Evolutionary conservation across 2,329 filamentous ascomycete genomes (phyloP).

Genomic region (Cladosporium sp.): DNA sequence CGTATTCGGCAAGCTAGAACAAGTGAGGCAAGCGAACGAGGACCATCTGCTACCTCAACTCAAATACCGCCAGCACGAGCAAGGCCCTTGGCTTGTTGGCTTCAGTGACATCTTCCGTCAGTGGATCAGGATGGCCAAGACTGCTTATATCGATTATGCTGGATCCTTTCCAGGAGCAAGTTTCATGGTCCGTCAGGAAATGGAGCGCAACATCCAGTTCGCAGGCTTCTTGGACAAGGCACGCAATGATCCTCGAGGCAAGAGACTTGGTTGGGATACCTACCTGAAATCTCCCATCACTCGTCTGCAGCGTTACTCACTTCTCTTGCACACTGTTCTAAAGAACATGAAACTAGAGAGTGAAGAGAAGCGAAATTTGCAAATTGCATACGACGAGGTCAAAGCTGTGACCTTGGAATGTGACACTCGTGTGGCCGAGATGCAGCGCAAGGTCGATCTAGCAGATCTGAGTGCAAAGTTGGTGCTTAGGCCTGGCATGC

Average conservation of each 20-base stretch:
- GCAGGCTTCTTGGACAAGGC: conserved; percentile 78
- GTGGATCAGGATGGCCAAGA: conserved; percentile 92
- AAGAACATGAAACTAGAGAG: conserved; percentile 79
- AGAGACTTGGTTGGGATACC: conserved; percentile 86
- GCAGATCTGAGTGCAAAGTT: conserved; percentile 80
- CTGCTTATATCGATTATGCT: conserved; percentile 88
- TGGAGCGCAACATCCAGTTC: conserved; percentile 81
- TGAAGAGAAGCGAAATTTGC: conserved; percentile 83
- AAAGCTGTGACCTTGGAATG: conserved; percentile 85
- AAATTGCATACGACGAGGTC: conserved; percentile 85
- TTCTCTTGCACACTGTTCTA: conserved; percentile 77
- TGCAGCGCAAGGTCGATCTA: conserved; percentile 84
- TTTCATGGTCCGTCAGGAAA: conserved; percentile 78
- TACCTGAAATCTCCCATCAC: conserved; percentile 93
- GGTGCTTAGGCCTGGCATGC: conserved; percentile 80
- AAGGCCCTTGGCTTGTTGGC: conserved; percentile 88
- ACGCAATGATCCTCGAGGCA: conserved; percentile 71
- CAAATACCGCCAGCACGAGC: conserved; percentile 94
- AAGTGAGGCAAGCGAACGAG: conserved; percentile 85
- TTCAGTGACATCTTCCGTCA: conserved; percentile 97
- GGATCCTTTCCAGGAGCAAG: conserved; percentile 79
- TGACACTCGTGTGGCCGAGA: conserved; percentile 86
- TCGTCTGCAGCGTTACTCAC: conserved; percentile 80
- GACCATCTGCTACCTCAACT: conserved; percentile 87
- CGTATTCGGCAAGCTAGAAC: conserved; percentile 88